These are phyloP conservation scores for Hygrocybe coccinea DNA, from an alignment of 768 basidiomycete species.

Conservation along the genomic window DNA sequence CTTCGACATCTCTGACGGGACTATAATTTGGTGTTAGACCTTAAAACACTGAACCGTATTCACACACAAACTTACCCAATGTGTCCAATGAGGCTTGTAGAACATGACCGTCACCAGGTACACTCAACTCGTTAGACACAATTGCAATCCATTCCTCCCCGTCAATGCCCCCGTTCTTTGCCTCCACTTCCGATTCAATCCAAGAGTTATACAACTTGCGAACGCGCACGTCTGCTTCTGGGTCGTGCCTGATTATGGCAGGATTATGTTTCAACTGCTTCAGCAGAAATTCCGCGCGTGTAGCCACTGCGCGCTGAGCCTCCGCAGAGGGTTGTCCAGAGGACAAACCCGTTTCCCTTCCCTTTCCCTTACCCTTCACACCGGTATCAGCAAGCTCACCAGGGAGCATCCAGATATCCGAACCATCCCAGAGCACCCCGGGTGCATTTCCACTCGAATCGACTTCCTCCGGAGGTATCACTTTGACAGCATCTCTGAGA, in stretches of 20 bases:
- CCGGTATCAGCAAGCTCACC: conserved; percentile 24
- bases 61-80: conserved; percentile 45
- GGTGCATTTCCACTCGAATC: conserved; percentile 19
- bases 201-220: conserved; percentile 55
- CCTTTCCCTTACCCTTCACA: conserved; percentile 33
- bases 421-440: conserved; percentile 74
- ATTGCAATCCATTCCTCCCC: conserved; percentile 53
- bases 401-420: conserved; percentile 81
- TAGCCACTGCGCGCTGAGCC: conserved; percentile 55
- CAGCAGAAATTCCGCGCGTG: conserved; percentile 73
- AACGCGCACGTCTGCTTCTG: conserved; percentile 55
- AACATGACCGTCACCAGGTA: conserved; percentile 46
- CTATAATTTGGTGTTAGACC: conserved; percentile 35
- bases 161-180: conserved; percentile 52
- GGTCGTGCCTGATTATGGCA: conserved; percentile 70
- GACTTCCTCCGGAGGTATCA: conserved; percentile 73
- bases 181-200: conserved; percentile 47
- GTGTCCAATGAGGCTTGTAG: conserved; percentile 50
- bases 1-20: conserved; percentile 59
- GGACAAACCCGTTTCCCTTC: conserved; percentile 11
- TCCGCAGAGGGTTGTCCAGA: conserved; percentile 26
- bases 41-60: conserved; percentile 1
- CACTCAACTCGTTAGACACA: conserved; percentile 45
- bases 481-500: conserved; percentile 84
- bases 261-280: conserved; percentile 70